Evolutionary conservation across 306 rosid genomes (phyloP), one percentile per base, ranked within the genome.

Genomic region (Datisca glomerata): DNA sequence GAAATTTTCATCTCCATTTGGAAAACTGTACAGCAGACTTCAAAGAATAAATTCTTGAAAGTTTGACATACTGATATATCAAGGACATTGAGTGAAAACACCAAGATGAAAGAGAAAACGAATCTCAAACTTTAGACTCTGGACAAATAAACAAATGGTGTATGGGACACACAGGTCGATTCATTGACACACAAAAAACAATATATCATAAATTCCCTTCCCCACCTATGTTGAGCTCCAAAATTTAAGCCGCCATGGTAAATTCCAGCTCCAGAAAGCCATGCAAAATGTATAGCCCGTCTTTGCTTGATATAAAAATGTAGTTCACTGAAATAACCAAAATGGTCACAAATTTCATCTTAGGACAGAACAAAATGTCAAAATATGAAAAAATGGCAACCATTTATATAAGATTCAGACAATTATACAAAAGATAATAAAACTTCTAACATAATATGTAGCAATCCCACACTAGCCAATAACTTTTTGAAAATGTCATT

Each of bases 211-310:
- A 45, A 28, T 16, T 28, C 12, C 45, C 48, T 56, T 9, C 24
- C 63, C 55, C 65, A 87, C 97, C 94, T 72, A 36, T 73, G 74
- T 21, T 80, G 93, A 31, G 79, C 74, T 51, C 97, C 97, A 69
- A 89, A 89, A 49, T 89, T 89, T 58, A 89, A 72, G 68, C 78
- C 69, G 43, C 95, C 97, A 13, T 89, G 81, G 76, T 89, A 89
- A 46, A 83, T 83, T 46, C 97, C 97, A 66, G 95, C 95, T 55
- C 95, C 97, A 63, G 93, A 89, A 59, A 89, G 97, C 97, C 97
- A 89, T 43, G 95, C 95, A 74, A 89, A 89, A 77, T 89, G 95
- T 18, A 72, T 57, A 18, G 97, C 95, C 77, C 97, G 75, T 66
- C 95, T 73, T 75, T 89, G 97, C 73, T 89, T 83, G 47, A 83